Evolutionary conservation across 208 protist genomes (phyloP), one percentile per base, ranked within the genome.

Genomic region (Zelonia costaricensis): DNA sequence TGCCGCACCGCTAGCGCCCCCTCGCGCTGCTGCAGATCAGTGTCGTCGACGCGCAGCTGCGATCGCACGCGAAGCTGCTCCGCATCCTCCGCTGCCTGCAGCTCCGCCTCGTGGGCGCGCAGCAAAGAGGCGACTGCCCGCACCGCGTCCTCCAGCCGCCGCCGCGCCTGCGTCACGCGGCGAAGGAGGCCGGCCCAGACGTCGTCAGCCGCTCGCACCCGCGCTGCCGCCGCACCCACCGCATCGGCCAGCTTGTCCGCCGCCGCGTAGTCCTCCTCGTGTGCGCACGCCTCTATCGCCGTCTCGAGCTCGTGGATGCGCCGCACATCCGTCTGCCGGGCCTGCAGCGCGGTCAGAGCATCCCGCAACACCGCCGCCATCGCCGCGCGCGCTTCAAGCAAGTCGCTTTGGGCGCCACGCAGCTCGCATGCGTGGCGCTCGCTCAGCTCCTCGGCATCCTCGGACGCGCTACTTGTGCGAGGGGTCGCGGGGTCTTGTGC

Each of bases 191-290:
- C 36, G 27, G 28, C 15, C 23, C 60, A 66, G 13, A 54, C 47
- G 16, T 36, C 49, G 20, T 76, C 76, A n/a, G 64, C 44, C 13
- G 25, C 38, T 16, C 22, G 44, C 40, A 76, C 51, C 16, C n/a
- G 25, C 18, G 4, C 1, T 0, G 35, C 47, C 20, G 61, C 25
- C 13, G 40, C 31, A 23, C 44, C 44, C 13, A 78, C 30, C 13
- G 69, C 62, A 25, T 30, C 31, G 15, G 62, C 68, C 4, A 73
- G 35, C 10, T 30, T 45, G 9, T 74, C 69, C 0, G 81, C 82
- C 30, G 66, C 39, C 3, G 70, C 66, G 56, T 77, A 88, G 3
- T 45, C 25, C 58, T 88, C 77, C 10, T 42, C n/a, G 18, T 56
- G 51, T 12, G 78, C 66, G 48, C 56, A 72, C 16, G 47, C 36